A percentile compares a stretch with the other conserved stretches of the same genome.
Conservation (phyloP, 257 asterid genomes). For the Fraxinus anomala region DNA sequence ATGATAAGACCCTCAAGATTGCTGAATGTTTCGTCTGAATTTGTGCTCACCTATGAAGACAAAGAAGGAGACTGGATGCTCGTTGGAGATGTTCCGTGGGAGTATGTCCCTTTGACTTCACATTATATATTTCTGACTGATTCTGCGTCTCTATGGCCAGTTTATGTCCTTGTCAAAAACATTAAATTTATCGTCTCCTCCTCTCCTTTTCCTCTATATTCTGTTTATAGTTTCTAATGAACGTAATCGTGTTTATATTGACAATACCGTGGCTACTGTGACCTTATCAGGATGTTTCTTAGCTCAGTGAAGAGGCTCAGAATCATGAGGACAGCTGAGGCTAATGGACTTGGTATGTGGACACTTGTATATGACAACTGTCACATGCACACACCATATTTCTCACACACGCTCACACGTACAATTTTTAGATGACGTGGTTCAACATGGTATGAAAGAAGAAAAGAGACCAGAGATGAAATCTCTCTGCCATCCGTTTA, state of each 20-base stretch:
- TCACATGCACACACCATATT: background rate
- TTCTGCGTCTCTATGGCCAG: background rate
- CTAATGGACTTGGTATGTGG: slow-evolving; percentile 67
- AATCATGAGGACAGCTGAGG: slow-evolving; percentile 71
- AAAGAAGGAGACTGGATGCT: slow-evolving; percentile 96
- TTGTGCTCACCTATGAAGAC: slow-evolving; percentile 86
- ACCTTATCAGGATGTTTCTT: slow-evolving; percentile 68
- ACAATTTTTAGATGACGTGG: too few relatives aligned
- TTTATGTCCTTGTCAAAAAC: background rate
- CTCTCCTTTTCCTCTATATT: background rate
- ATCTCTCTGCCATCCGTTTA: too few relatives aligned
- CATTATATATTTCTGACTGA: background rate
- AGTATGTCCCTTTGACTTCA: slow-evolving; percentile 48
- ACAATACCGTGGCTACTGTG: slow-evolving; percentile 8
- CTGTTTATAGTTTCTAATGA: background rate
- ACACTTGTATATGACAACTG: background rate
- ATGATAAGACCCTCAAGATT: slow-evolving; percentile 41
- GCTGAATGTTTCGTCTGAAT: slow-evolving; percentile 66
- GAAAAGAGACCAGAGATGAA: too few relatives aligned
- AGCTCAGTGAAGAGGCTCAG: slow-evolving; percentile 75
- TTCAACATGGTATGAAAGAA: too few relatives aligned
- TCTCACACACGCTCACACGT: too few relatives aligned
- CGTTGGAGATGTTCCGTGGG: slow-evolving; percentile 95
- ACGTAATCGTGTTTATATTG: slow-evolving; percentile 18
- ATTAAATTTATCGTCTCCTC: background rate